A percentile compares a stretch with the other conserved stretches of the same genome.
Conservation (phyloP, 345 rosid genomes). For the Citrus medica region DNA sequence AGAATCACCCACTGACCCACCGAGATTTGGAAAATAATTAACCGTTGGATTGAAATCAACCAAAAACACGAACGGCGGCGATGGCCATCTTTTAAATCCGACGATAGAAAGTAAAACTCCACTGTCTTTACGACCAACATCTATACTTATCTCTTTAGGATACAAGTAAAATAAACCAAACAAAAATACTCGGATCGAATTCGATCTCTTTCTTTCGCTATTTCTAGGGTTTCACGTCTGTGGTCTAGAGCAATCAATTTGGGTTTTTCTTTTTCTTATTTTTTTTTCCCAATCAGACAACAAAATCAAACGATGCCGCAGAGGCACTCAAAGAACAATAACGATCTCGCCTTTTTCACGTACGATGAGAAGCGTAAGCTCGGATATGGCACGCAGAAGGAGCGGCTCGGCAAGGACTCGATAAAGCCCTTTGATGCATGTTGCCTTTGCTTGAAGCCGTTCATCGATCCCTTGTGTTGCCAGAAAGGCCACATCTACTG, state of each 20-base stretch:
- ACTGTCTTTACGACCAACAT: background rate
- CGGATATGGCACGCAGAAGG: conserved; percentile 94
- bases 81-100: background rate
- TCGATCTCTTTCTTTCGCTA: background rate
- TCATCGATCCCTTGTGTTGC: conserved; percentile 89
- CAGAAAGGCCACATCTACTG: conserved; percentile 89
- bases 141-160: background rate
- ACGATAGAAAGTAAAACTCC: background rate
- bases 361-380: conserved; percentile 95
- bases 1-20: too few species aligned
- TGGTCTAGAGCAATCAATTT: background rate
- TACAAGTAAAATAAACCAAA: too few species aligned
- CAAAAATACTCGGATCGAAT: too few species aligned
- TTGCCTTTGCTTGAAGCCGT: conserved; percentile 86
- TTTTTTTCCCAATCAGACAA: background rate
- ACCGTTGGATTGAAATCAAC: background rate
- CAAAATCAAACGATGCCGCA: conserved; percentile 64
- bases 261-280: background rate
- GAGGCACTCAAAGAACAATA: conserved; percentile 96
- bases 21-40: too few species aligned
- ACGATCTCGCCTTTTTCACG: conserved; percentile 93
- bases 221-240: conserved; percentile 27
- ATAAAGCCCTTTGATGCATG: conserved; percentile 96
- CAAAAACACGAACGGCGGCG: background rate
- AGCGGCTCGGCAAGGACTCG: conserved; percentile 91